These are phyloP conservation scores for Marchantia polymorpha DNA, from an alignment of 225 moss, liverwort and hornwort species.

Conservation along the genomic window DNA sequence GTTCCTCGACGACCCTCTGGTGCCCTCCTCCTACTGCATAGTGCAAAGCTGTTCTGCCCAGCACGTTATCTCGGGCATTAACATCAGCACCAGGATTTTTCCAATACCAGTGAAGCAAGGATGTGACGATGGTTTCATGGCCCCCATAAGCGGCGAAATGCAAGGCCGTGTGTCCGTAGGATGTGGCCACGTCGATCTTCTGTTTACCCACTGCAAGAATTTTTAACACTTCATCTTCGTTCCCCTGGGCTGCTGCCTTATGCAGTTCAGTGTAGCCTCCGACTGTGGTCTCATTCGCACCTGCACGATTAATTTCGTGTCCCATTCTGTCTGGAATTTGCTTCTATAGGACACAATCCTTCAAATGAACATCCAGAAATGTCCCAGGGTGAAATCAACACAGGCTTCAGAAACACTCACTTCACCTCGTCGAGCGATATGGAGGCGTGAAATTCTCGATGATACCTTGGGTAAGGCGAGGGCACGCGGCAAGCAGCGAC, in stretches of 20 bases:
- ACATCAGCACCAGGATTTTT: not conserved
- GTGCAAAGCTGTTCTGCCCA: constrained; percentile 14
- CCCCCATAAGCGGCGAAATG: constrained; percentile 25
- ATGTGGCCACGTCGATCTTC: not conserved
- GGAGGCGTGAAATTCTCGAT: too few relatives aligned
- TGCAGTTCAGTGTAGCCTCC: constrained; percentile 21
- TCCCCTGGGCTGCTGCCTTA: constrained; percentile 13
- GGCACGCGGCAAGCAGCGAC: too few relatives aligned
- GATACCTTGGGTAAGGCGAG: too few relatives aligned
- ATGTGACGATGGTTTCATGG: not conserved
- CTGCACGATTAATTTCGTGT: too few relatives aligned
- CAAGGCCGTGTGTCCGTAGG: constrained; percentile 13
- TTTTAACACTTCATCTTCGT: not conserved
- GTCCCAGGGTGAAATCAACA: too few relatives aligned
- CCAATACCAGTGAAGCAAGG: too few relatives aligned
- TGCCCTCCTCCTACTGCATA: not conserved
- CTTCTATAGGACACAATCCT: too few relatives aligned
- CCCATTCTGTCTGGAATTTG: too few relatives aligned
- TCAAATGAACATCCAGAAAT: too few relatives aligned
- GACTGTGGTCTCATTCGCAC: not conserved
- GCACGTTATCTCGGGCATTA: not conserved
- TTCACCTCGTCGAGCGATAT: too few relatives aligned
- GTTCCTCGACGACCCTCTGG: not conserved
- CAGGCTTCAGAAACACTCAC: too few relatives aligned
- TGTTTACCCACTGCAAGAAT: not conserved